A percentile compares a stretch with the other conserved stretches of the same genome.
These are phyloP conservation scores for Fusarium sp. DNA, from an alignment of 2,329 filamentous ascomycete genomes.

Conservation along the genomic window DNA sequence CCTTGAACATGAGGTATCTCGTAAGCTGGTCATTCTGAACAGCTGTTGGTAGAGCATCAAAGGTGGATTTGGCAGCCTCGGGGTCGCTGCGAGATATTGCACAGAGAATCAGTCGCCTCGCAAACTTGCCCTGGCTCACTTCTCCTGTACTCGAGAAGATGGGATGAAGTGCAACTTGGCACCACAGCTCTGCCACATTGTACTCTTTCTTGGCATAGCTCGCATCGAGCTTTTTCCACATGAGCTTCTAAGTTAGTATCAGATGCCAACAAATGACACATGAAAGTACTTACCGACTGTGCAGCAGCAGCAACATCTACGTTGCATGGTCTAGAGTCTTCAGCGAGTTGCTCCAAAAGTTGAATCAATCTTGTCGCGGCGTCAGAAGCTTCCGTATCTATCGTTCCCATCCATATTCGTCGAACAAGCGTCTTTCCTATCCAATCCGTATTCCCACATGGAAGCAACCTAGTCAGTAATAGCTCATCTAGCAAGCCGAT, in stretches of 20 bases:
- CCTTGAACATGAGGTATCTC: conserved; percentile 77
- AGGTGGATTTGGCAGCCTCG: conserved; percentile 48
- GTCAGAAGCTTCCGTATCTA: conserved; percentile 48
- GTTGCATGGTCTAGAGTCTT: conserved; percentile 54
- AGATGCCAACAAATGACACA: too few relatives aligned
- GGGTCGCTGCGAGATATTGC: conserved; percentile 59
- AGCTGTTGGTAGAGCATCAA: conserved; percentile 65
- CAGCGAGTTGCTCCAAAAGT: conserved; percentile 47
- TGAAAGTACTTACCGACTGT: conserved; percentile 67
- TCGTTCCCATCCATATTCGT: conserved; percentile 70
- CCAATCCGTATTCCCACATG: conserved; percentile 62
- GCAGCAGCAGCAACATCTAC: conserved; percentile 69
- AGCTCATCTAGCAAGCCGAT: conserved; percentile 68
- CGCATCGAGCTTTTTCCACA: conserved; percentile 81
- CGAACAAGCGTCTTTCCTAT: conserved; percentile 74
- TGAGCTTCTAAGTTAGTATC: conserved; percentile 60
- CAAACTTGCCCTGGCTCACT: conserved; percentile 70
- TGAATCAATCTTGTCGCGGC: conserved; percentile 38
- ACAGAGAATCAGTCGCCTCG: conserved; percentile 76
- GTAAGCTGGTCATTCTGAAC: conserved; percentile 70
- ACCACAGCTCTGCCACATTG: conserved; percentile 71
- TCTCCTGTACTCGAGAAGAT: conserved; percentile 72
- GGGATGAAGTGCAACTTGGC: conserved; percentile 69
- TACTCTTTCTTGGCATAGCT: conserved; percentile 62
- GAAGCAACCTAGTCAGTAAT: conserved; percentile 63